Percentiles rank a stretch among this genome's conserved stretches.
Conservation (phyloP, 78 protist genomes). For the Guillardia theta region DNA sequence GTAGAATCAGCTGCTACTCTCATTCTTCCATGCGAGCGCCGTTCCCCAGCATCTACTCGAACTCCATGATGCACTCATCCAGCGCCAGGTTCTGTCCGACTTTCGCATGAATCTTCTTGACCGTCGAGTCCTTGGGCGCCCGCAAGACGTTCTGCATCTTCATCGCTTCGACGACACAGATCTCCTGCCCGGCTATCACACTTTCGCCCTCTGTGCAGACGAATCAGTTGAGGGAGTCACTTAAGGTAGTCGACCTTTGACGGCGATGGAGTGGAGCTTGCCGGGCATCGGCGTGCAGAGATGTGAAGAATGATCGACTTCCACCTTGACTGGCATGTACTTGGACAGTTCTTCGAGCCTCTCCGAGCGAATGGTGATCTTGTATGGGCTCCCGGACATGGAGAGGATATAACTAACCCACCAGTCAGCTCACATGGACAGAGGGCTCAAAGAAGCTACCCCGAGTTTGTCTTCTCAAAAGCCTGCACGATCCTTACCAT, state of each 20-base stretch:
- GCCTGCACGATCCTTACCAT: conserved; percentile 33
- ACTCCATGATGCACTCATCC: conserved; percentile 55
- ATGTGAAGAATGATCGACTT: conserved; percentile 51
- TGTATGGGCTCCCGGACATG: conserved; percentile 46
- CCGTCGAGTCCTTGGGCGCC: conserved; percentile 44
- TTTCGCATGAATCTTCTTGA: conserved; percentile 7
- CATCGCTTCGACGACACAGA: conserved; percentile 96
- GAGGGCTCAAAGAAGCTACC: conserved; percentile 33
- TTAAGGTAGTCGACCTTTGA: conserved; percentile 33
- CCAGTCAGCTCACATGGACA: background rate
- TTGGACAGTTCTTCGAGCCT: conserved; percentile 43
- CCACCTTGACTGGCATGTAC: conserved; percentile 67
- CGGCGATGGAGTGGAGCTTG: conserved; percentile 59
- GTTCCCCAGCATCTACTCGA: no score
- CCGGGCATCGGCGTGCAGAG: background rate
- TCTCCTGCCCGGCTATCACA: conserved; percentile 76
- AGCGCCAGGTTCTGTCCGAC: conserved; percentile 17
- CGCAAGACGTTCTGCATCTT: conserved; percentile 95
- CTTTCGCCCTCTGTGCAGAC: conserved; percentile 23
- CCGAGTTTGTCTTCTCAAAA: background rate
- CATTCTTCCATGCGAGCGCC: no score
- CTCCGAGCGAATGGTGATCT: conserved; percentile 43
- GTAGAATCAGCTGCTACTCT: no score
- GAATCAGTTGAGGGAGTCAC: background rate
- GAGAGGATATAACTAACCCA: background rate